These are phyloP conservation scores for Pezicula carpinea DNA, from an alignment of 2,329 filamentous ascomycete species.

Conservation along the genomic window DNA sequence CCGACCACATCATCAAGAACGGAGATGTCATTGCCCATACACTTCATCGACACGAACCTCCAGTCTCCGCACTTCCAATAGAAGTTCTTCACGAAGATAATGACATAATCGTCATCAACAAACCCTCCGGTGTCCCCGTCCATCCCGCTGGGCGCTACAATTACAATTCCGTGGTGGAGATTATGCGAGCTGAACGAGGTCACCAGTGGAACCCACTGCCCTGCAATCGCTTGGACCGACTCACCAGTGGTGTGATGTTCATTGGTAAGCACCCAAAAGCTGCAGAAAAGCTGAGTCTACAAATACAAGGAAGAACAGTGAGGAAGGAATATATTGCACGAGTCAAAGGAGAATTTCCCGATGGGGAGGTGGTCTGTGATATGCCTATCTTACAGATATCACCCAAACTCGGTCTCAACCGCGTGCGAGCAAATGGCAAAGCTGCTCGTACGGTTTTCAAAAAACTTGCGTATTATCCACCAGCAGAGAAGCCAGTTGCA, in stretches of 20 bases:
- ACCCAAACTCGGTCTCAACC: slow-evolving; percentile 89
- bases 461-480: slow-evolving; percentile 84
- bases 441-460: slow-evolving; percentile 87
- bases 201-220: slow-evolving; percentile 54
- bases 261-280: slow-evolving; percentile 81
- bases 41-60: slow-evolving; percentile 91
- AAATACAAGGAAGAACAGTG: slow-evolving; percentile 77
- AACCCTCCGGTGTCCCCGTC: slow-evolving; percentile 90
- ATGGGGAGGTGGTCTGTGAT: slow-evolving; percentile 86
- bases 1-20: slow-evolving; percentile 72
- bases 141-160: slow-evolving; percentile 94
- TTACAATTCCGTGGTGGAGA: slow-evolving; percentile 91
- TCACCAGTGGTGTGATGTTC: slow-evolving; percentile 98
- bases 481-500: slow-evolving; percentile 23
- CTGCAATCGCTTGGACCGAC: slow-evolving; percentile 87
- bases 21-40: slow-evolving; percentile 91
- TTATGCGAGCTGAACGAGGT: slow-evolving; percentile 74
- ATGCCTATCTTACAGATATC: slow-evolving; percentile 92
- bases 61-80: slow-evolving; percentile 76
- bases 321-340: slow-evolving; percentile 94
- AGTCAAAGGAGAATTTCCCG: slow-evolving; percentile 86
- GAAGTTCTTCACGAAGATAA: slow-evolving; percentile 86
- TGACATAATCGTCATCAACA: slow-evolving; percentile 93
- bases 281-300: slow-evolving; percentile 69
- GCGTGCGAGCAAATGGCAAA: slow-evolving; percentile 91